phyloP scores from a whole-genome alignment of 83 land plant genomes.

The Diphasiastrum complanatum region DNA sequence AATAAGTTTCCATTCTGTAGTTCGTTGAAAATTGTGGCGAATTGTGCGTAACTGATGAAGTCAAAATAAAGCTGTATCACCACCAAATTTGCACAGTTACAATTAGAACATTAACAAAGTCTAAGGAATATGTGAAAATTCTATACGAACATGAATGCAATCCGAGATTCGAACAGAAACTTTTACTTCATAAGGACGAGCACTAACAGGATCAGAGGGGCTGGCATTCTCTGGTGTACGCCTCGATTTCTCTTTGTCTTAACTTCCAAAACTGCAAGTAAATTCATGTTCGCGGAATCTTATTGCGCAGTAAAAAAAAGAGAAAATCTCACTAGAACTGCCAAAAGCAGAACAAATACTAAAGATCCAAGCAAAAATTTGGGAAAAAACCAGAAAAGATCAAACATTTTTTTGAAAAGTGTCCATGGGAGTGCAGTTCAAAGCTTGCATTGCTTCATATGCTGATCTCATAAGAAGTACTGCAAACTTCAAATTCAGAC shows the following conservation, averaged over 20 bases:
- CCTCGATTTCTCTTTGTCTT: slow-evolving; percentile 35
- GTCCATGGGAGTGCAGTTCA: slow-evolving; percentile 37
- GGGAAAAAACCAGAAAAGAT: not conserved
- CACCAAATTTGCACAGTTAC: too few species aligned
- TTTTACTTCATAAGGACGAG: slow-evolving; percentile 13
- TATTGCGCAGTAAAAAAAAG: too few species aligned
- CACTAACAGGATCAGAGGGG: slow-evolving; percentile 41
- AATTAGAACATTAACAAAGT: too few species aligned
- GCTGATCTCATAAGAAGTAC: slow-evolving; percentile 36
- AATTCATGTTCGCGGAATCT: too few species aligned
- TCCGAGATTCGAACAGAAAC: not conserved
- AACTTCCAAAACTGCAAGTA: slow-evolving; percentile 37
- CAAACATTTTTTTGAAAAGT: slow-evolving; percentile 31
- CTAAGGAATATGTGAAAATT: not conserved
- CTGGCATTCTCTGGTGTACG: slow-evolving; percentile 23
- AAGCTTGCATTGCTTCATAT: slow-evolving; percentile 30
- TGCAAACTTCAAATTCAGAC: slow-evolving; percentile 26
- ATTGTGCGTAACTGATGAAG: slow-evolving; percentile 35
- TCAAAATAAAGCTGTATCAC: slow-evolving; percentile 36
- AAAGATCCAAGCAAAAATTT: not conserved
- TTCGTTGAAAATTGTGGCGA: slow-evolving; percentile 32
- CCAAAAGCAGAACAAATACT: too few species aligned
- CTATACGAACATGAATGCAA: not conserved
- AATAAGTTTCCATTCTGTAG: slow-evolving; percentile 23
- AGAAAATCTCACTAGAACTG: too few species aligned